Evolutionary conservation across 179 eudicot genomes (phyloP).

Genomic region (Heliamphora pulchella): DNA sequence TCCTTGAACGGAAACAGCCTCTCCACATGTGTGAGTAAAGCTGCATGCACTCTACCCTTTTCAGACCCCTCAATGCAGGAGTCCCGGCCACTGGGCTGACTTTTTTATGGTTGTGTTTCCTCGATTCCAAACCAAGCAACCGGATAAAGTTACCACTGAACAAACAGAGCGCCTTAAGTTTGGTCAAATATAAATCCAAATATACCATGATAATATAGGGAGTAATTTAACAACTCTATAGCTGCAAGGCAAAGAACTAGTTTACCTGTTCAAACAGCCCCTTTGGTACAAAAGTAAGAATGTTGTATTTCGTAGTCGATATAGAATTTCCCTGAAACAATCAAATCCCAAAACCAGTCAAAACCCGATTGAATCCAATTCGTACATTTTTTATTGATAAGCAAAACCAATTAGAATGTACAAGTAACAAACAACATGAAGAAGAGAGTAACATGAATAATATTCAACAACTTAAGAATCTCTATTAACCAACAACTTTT

Average conservation of each 20-base stretch:
- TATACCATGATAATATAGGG: background rate
- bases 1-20: too few species aligned
- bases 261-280: constrained; percentile 97
- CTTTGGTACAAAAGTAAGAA: constrained; percentile 86
- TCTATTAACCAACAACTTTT: background rate
- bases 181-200: background rate
- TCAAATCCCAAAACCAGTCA: background rate
- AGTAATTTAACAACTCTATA: background rate
- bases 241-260: constrained; percentile 12
- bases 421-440: constrained; percentile 4
- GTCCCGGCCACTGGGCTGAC: too few species aligned
- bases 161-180: background rate
- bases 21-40: too few species aligned
- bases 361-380: background rate
- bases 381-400: background rate
- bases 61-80: too few species aligned
- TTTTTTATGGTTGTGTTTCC: background rate
- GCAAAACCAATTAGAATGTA: background rate
- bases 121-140: background rate
- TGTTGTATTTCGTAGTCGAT: constrained; percentile 91
- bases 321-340: constrained; percentile 84
- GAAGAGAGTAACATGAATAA: background rate
- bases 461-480: background rate
- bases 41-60: too few species aligned
- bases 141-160: background rate